phyloP scores from a whole-genome alignment of 1,139 yeast genomes.

The Geotrichum klebahnii region DNA sequence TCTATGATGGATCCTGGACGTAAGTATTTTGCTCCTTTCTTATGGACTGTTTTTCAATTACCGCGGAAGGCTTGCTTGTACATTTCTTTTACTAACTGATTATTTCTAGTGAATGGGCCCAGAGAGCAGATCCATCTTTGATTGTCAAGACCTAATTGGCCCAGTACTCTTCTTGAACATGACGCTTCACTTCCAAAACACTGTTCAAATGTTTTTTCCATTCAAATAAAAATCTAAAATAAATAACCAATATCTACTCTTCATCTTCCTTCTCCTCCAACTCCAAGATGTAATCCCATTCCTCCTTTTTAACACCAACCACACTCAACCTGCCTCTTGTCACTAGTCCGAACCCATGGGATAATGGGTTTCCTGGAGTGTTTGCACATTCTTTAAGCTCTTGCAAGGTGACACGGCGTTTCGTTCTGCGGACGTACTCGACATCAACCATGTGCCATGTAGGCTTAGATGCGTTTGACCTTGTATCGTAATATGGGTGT shows the following conservation, averaged over 20 bases:
- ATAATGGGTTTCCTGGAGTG: slow-evolving; percentile 13
- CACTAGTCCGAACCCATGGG: slow-evolving; percentile 43
- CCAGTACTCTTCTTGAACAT: not conserved
- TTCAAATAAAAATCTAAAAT: not conserved
- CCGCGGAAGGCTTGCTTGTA: not conserved
- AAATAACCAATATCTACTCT: not conserved
- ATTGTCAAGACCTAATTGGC: slow-evolving; percentile 28
- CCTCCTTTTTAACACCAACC: slow-evolving; percentile 44
- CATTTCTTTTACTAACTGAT: not conserved
- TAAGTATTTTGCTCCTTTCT: slow-evolving; percentile 5
- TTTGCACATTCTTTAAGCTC: slow-evolving; percentile 37
- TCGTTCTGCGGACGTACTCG: slow-evolving; percentile 42
- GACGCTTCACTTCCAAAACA: not conserved
- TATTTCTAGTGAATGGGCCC: slow-evolving; percentile 40
- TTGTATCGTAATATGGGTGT: slow-evolving; percentile 48
- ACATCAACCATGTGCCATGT: slow-evolving; percentile 56
- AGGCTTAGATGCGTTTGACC: slow-evolving; percentile 43
- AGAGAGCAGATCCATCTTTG: slow-evolving; percentile 33
- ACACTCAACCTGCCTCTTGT: slow-evolving; percentile 50
- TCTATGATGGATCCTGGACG: slow-evolving; percentile 96
- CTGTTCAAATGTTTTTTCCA: not conserved
- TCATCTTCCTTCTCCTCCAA: slow-evolving; percentile 28
- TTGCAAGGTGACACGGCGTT: slow-evolving; percentile 41
- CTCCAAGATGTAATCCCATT: slow-evolving; percentile 42
- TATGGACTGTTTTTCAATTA: not conserved